These are phyloP conservation scores for Cutaneotrichosporon sp. DNA, from an alignment of 1,284 basidiomycete genomes.

Conservation along the genomic window DNA sequence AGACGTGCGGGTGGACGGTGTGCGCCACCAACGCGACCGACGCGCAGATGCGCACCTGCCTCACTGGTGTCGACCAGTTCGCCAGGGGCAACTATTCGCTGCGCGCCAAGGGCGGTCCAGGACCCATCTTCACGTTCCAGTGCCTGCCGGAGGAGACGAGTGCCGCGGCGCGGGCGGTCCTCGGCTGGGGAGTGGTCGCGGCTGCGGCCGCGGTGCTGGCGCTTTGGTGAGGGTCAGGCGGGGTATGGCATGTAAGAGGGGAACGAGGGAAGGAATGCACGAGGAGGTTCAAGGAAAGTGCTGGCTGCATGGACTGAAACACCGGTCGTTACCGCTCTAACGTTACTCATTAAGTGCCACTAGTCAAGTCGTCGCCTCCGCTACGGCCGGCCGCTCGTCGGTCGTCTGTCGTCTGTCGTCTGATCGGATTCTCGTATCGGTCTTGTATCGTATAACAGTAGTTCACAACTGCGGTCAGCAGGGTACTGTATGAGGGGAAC, in stretches of 20 bases:
- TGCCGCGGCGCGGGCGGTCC: neutral
- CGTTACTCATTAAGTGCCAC: constrained; percentile 1
- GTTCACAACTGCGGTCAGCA: neutral
- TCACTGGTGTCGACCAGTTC: neutral
- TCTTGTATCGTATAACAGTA: neutral
- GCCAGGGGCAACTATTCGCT: neutral
- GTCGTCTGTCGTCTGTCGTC: too few species aligned
- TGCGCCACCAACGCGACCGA: neutral
- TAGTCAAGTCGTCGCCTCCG: neutral
- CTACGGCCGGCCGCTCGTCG: neutral
- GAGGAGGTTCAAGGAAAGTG: neutral
- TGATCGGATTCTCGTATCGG: too few species aligned
- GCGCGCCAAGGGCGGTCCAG: too few species aligned
- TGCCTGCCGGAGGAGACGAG: neutral
- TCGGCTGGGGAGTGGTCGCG: neutral
- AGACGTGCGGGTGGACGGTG: neutral
- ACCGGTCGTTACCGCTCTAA: constrained; percentile 1
- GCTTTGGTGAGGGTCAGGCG: neutral
- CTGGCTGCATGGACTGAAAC: constrained; percentile 1
- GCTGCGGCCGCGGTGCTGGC: neutral
- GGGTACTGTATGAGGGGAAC: neutral
- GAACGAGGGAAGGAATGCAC: too few species aligned
- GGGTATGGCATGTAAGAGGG: too few species aligned
- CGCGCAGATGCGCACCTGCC: neutral
- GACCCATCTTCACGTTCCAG: too few species aligned